Conservation (phyloP, 768 basidiomycete genomes). For the Peribolospora kevripleyi region DNA sequence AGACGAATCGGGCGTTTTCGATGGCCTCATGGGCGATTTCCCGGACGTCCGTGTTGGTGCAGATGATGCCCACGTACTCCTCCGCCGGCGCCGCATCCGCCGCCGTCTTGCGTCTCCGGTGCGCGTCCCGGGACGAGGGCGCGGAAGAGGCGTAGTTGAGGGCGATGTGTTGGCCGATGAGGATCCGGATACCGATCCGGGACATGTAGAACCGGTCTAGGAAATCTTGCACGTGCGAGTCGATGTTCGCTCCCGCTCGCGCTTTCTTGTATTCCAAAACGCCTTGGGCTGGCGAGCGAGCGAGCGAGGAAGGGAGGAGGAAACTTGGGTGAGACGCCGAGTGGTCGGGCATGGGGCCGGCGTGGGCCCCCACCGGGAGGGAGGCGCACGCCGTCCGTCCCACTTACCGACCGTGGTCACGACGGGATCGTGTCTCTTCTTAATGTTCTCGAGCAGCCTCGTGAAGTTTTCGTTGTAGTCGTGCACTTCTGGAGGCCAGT, state of each 20-base stretch:
- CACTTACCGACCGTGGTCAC: constrained; percentile 57
- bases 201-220: constrained; percentile 92
- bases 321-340: no score
- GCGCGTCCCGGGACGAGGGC: constrained; percentile 18
- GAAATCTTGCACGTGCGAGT: constrained; percentile 78
- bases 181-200: constrained; percentile 81
- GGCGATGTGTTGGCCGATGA: constrained; percentile 64
- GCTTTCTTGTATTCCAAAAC: constrained; percentile 84
- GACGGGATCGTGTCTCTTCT: constrained; percentile 84
- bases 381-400: no score
- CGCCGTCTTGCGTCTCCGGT: constrained; percentile 44
- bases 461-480: constrained; percentile 88
- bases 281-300: constrained; percentile 32
- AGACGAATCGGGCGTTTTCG: constrained; percentile 64
- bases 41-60: constrained; percentile 82
- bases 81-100: background rate
- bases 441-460: constrained; percentile 60
- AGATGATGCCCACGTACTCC: constrained; percentile 93
- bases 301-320: constrained; percentile 12
- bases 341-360: no score
- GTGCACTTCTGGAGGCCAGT: constrained; percentile 77
- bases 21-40: constrained; percentile 97
- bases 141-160: constrained; percentile 29
- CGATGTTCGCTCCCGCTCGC: constrained; percentile 30
- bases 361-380: no score